phyloP scores from a whole-genome alignment of 1,139 yeast species.

The Neolecta irregularis region DNA sequence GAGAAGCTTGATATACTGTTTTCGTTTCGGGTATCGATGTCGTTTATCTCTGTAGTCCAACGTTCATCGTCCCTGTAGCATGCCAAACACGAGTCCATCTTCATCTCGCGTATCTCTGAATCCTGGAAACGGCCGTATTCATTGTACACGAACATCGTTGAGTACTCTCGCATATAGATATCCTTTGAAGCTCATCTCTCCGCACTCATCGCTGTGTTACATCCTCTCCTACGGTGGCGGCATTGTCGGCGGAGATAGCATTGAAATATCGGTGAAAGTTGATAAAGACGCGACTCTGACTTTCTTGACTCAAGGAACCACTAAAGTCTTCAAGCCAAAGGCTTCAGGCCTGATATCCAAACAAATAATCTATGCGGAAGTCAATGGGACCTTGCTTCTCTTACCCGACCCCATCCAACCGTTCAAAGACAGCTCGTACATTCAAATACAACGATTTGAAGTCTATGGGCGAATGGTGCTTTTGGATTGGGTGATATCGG shows the following conservation, averaged over 20 bases:
- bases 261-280: slow-evolving; percentile 3
- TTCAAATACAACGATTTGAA: slow-evolving; percentile 9
- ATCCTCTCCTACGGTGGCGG: slow-evolving; percentile 13
- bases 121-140: no score
- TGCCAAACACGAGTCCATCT: no score
- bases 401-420: slow-evolving; percentile 13
- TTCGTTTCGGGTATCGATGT: no score
- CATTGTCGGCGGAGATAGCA: slow-evolving; percentile 12
- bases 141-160: no score
- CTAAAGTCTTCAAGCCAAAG: slow-evolving; percentile 10
- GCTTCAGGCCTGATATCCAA: slow-evolving; percentile 2
- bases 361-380: slow-evolving; percentile 3
- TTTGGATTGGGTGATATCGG: slow-evolving; percentile 11
- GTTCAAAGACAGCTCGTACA: slow-evolving; percentile 7
- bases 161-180: no score
- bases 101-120: no score
- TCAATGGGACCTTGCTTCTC: slow-evolving; percentile 6
- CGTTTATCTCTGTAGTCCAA: no score
- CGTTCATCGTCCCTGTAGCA: no score
- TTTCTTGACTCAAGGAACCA: slow-evolving; percentile 11
- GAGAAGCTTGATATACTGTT: no score
- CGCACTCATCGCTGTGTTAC: no score
- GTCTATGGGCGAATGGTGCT: slow-evolving; percentile 4
- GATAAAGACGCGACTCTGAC: slow-evolving; percentile 8
- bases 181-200: no score